Evolutionary conservation across 306 rosid genomes (phyloP).

Genomic region (Vigna reflexopilosa): DNA sequence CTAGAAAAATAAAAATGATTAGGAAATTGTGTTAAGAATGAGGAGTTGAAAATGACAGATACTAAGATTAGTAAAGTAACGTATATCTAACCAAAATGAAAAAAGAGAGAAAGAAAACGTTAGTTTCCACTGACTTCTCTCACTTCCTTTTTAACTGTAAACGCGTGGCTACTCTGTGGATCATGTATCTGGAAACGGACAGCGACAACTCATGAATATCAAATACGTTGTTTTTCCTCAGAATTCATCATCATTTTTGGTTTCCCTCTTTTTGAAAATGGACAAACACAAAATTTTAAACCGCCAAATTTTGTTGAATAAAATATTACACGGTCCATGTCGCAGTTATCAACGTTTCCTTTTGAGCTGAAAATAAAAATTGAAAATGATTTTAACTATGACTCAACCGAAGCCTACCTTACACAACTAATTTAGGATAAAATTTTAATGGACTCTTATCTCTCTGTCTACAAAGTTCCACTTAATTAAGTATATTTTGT

Average conservation of each 20-base stretch:
- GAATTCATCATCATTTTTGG: too few relatives aligned
- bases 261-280: neutral
- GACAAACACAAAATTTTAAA: neutral
- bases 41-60: slow-evolving; percentile 1
- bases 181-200: slow-evolving; percentile 37
- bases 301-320: neutral
- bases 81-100: neutral
- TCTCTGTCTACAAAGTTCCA: too few relatives aligned
- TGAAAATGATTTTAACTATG: too few relatives aligned
- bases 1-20: neutral
- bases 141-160: slow-evolving; percentile 11
- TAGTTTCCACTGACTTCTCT: neutral
- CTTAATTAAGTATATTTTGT: too few relatives aligned
- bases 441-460: too few relatives aligned
- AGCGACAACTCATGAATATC: slow-evolving; percentile 31
- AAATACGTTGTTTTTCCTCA: neutral
- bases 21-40: neutral
- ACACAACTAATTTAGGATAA: too few relatives aligned
- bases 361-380: too few relatives aligned
- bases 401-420: too few relatives aligned
- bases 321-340: too few relatives aligned
- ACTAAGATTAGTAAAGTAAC: neutral
- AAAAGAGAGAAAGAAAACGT: slow-evolving; percentile 3
- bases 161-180: neutral
- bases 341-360: too few relatives aligned